Evolutionary conservation across 768 basidiomycete species (phyloP).

Genomic region (Amyloporia xantha): DNA sequence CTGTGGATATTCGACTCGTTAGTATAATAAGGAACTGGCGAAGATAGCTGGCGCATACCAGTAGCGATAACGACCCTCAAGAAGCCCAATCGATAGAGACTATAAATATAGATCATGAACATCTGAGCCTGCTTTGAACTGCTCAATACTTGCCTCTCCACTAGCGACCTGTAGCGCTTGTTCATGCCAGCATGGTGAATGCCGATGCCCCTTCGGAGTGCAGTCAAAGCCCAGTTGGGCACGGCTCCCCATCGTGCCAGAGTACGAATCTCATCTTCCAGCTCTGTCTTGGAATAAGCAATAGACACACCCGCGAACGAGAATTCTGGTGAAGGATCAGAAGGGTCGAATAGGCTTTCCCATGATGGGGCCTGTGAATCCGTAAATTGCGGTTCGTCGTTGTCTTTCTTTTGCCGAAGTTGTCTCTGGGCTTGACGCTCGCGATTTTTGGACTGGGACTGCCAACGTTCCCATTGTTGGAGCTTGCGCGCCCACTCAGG

Average conservation of each 20-base stretch:
- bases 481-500: conserved; percentile 46
- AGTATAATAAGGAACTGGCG: neutral
- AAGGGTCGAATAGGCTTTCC: conserved; percentile 52
- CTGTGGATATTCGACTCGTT: conserved; percentile 22
- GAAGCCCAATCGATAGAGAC: conserved; percentile 56
- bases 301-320: conserved; percentile 44
- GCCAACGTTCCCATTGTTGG: conserved; percentile 45
- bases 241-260: conserved; percentile 30
- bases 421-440: conserved; percentile 36
- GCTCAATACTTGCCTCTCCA: conserved; percentile 41
- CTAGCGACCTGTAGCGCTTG: conserved; percentile 46
- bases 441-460: conserved; percentile 39
- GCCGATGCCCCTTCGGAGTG: conserved; percentile 54
- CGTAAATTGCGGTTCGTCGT: conserved; percentile 21
- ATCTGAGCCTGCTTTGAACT: neutral
- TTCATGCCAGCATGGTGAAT: conserved; percentile 71
- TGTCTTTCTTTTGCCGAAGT: conserved; percentile 33
- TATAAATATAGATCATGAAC: conserved; percentile 15
- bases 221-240: conserved; percentile 39
- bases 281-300: conserved; percentile 39
- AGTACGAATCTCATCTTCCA: conserved; percentile 40
- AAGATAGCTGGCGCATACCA: conserved; percentile 32
- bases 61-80: conserved; percentile 64
- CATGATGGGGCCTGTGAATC: conserved; percentile 29
- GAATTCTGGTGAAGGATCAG: conserved; percentile 52